Evolutionary conservation across 306 rosid genomes (phyloP), one percentile per base, ranked within the genome.

Genomic region (Adenanthera pavonina): DNA sequence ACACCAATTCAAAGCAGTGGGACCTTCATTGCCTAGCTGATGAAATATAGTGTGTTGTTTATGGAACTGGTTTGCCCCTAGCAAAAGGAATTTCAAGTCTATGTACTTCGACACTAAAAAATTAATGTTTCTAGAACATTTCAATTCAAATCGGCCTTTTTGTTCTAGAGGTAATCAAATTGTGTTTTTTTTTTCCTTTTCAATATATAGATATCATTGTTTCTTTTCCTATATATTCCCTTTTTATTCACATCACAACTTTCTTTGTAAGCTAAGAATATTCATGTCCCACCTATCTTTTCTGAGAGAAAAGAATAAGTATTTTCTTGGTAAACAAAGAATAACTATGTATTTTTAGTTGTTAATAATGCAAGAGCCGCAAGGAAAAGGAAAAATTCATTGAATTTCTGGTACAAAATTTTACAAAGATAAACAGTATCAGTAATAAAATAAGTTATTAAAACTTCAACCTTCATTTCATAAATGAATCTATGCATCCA

Each of bases 1-100:
- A 34, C 81, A 75, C 78, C 17, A 59, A 68, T 84, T 83, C 87
- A 49, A 62, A 69, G 30, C 30, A 25, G 79, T 64, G 76, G 84
- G 83, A 19, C 66, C 51, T 81, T 72, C 75, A 64, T 75, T 78
- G 73, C 77, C 84, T 43, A 64, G 34, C 6, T 61, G 70, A 82
- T 71, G 36, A 30, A 74, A 30, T 44, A 65, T n/a, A 7, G 65
- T 57, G 65, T 20, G 8, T 57, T 20, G 16, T 34, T 33, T 65
- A 15, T 40, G 78, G 56, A 64, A 60, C 25, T 38, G 71, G 33
- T 52, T 33, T 60, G 76, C 8, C 43, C 56, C 72, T 36, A 53
- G 8, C 72, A 62, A 70, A 78, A 16, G 49, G 52, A 74, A 35
- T 64, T 65, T 60, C 36, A 52, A 46, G 64, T 40, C 8, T 19